phyloP scores from a whole-genome alignment of 2,329 filamentous ascomycete species.

The Coniochaeta sp. region DNA sequence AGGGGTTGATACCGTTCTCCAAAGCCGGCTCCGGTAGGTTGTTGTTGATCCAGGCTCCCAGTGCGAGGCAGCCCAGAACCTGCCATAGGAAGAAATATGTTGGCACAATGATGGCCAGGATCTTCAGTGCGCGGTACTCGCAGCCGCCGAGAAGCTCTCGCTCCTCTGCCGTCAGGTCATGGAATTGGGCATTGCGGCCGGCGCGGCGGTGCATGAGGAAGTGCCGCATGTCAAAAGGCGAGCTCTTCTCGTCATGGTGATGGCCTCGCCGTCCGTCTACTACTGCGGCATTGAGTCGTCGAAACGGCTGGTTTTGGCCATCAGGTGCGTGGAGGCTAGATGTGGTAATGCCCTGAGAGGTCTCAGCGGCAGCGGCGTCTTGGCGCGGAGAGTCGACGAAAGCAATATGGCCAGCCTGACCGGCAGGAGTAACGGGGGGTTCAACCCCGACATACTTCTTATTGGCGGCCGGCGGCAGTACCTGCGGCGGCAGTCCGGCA shows the following conservation, averaged over 20 bases:
- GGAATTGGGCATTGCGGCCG: slow-evolving; percentile 47
- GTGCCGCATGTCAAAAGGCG: slow-evolving; percentile 14
- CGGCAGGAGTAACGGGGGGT: neutral
- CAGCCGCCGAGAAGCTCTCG: slow-evolving; percentile 52
- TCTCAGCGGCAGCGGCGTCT: neutral
- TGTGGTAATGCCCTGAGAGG: slow-evolving; percentile 1
- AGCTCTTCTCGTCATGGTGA: slow-evolving; percentile 4
- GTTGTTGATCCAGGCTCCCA: slow-evolving; percentile 53
- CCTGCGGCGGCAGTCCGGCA: neutral
- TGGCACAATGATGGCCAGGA: slow-evolving; percentile 52
- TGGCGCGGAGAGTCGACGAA: slow-evolving; percentile 12
- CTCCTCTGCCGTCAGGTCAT: slow-evolving; percentile 43
- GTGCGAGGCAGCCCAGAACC: slow-evolving; percentile 46
- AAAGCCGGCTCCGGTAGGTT: slow-evolving; percentile 40
- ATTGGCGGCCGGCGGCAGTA: neutral
- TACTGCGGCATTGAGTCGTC: neutral
- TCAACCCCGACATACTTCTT: neutral
- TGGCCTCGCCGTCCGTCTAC: neutral
- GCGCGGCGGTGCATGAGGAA: slow-evolving; percentile 29
- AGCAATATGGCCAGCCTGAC: slow-evolving; percentile 9
- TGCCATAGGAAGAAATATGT: slow-evolving; percentile 55
- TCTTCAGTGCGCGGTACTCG: slow-evolving; percentile 54
- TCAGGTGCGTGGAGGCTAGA: neutral
- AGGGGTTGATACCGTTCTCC: slow-evolving; percentile 53
- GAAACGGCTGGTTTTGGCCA: neutral